Evolutionary conservation across 2,329 filamentous ascomycete genomes (phyloP), one percentile per base, ranked within the genome.

Genomic region (Phyllosticta citriasiana): DNA sequence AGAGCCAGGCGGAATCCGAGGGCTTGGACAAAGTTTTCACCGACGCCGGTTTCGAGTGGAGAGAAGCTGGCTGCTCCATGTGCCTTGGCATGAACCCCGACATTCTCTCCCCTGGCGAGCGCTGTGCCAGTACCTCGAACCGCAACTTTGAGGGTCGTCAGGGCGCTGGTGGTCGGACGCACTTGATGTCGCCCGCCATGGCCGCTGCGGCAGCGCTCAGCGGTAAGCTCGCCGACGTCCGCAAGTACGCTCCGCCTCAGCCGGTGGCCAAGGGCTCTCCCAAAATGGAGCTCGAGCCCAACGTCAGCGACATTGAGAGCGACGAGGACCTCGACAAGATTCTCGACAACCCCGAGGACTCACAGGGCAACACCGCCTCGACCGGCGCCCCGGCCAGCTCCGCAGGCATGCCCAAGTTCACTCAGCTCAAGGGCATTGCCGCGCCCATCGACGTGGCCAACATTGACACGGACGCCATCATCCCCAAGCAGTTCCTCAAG

Each of bases 81-180:
- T 97, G 94, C 73, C 83, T 99, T 60, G 94, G 94, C 73, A 99
- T 99, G 93, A 99, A 99, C 80, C 93, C 94, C 0, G 94, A 99
- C 74, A 97, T 99, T 65, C 83, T 97, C 55, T 86, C 91, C 1
- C 92, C 94, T 59, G 84, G 88, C 73, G 94, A 99, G 78, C 87
- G 94, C 70, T 97, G 94, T 73, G 94, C 94, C 52, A 93, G 88
- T 72, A 97, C 94, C 57, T 95, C 90, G 65, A 97, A 97, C 79
- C 89, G 94, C 69, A 97, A 97, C 77, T 97, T 97, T 68, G 94
- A 97, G 74, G 94, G 94, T 64, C 88, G 94, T 65, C 94, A 99
- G 77, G 94, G 94, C 72, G 91, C 93, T 63, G 86, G 86, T 64
- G 90, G 93, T 63, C 85, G 94, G 63, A 97, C 94, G 10, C 94